Percentiles rank a stretch among this genome's conserved stretches.
Conservation (phyloP, 345 rosid species). For the Hibiscus tridactylites region DNA sequence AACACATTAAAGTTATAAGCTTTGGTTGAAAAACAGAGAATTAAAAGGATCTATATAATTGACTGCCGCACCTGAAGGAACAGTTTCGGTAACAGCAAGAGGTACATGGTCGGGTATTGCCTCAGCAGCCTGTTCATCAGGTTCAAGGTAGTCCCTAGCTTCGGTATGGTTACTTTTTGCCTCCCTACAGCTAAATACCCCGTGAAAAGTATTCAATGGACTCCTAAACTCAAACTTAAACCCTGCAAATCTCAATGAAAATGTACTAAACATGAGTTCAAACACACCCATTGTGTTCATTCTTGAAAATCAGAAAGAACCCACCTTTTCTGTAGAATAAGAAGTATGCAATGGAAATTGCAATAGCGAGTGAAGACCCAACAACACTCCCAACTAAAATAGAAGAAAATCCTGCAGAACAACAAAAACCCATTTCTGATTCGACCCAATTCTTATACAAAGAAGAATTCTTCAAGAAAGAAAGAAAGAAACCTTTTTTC, state of each 20-base stretch:
- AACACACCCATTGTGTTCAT: no score
- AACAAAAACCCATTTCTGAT: not conserved
- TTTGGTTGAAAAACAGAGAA: not conserved
- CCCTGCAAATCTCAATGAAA: constrained; percentile 30
- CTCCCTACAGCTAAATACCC: constrained; percentile 20
- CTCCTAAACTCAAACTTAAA: constrained; percentile 28
- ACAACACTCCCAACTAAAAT: constrained; percentile 33
- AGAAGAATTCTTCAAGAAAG: not conserved
- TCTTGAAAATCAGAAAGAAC: no score
- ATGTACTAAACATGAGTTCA: not conserved
- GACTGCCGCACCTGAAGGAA: constrained; percentile 25
- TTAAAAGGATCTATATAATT: not conserved
- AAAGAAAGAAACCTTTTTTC: constrained; percentile 27
- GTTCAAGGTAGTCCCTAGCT: constrained; percentile 10
- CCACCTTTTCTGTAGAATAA: constrained; percentile 49
- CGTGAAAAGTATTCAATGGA: constrained; percentile 22
- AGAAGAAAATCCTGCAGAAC: constrained; percentile 34
- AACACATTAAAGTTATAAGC: not conserved
- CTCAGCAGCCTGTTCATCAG: constrained; percentile 29
- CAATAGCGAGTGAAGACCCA: constrained; percentile 43
- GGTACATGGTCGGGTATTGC: constrained; percentile 14
- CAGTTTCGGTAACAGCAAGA: constrained; percentile 18
- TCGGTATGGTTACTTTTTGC: constrained; percentile 11
- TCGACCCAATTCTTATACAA: not conserved
- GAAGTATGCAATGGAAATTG: constrained; percentile 51